Percentiles rank a stretch among this genome's conserved stretches.
phyloP scores from a whole-genome alignment of 768 basidiomycete genomes.

The Obba rivulosa region DNA sequence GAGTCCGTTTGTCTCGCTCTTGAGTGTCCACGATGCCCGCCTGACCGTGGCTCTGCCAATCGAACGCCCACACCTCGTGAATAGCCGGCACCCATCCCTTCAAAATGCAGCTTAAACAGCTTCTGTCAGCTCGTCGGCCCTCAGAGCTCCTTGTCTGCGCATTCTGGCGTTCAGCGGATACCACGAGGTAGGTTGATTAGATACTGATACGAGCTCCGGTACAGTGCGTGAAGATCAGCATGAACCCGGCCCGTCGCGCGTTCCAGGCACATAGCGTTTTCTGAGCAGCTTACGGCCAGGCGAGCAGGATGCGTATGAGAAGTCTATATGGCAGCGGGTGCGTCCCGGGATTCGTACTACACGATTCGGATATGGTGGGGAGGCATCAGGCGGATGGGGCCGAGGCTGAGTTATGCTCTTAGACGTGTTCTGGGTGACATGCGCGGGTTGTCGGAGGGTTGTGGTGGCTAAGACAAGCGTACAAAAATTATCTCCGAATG shows the following conservation, averaged over 20 bases:
- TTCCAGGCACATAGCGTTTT: neutral
- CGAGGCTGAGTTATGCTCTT: too few relatives aligned
- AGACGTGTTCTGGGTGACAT: too few relatives aligned
- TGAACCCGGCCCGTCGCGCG: slow-evolving; percentile 25
- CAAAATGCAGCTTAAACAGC: neutral
- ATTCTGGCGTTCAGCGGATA: too few relatives aligned
- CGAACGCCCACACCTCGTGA: slow-evolving; percentile 13
- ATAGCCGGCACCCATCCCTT: neutral
- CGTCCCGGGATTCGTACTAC: too few relatives aligned
- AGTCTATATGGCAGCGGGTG: too few relatives aligned
- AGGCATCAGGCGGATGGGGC: too few relatives aligned
- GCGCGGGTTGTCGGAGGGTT: too few relatives aligned
- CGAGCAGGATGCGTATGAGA: too few relatives aligned
- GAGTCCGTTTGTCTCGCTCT: neutral
- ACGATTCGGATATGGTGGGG: too few relatives aligned
- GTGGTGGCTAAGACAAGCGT: too few relatives aligned
- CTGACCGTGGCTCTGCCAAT: slow-evolving; percentile 12
- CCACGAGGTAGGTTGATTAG: neutral
- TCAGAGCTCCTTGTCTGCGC: slow-evolving; percentile 12
- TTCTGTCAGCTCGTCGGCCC: slow-evolving; percentile 5
- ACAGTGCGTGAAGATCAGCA: slow-evolving; percentile 47
- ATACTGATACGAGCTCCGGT: slow-evolving; percentile 29
- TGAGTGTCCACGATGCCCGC: slow-evolving; percentile 5
- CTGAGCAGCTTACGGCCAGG: neutral
- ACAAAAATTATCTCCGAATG: too few relatives aligned